Percentiles rank a stretch among this genome's conserved stretches.
phyloP scores from a whole-genome alignment of 75 land plant genomes.

The Pinus tabuliformis region DNA sequence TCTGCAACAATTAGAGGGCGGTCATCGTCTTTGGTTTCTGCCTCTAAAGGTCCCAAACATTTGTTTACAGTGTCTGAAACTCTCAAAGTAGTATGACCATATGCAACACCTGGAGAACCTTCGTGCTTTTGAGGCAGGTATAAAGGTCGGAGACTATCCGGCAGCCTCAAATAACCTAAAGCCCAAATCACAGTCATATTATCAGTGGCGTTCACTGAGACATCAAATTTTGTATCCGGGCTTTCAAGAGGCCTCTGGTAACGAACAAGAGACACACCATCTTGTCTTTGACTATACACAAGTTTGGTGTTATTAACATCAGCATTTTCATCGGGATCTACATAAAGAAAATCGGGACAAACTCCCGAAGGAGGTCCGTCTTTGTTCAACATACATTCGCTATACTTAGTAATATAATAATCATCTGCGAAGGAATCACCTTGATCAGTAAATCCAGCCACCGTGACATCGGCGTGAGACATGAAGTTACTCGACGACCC shows the following conservation, averaged over 20 bases:
- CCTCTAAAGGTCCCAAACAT: slow-evolving; percentile 90
- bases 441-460: slow-evolving; percentile 83
- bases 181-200: slow-evolving; percentile 95
- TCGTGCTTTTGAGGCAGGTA: slow-evolving; percentile 93
- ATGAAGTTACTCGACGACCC: slow-evolving; percentile 30
- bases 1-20: slow-evolving; percentile 79
- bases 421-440: slow-evolving; percentile 83
- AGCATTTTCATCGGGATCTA: slow-evolving; percentile 32
- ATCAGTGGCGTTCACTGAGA: slow-evolving; percentile 42
- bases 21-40: slow-evolving; percentile 57
- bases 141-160: slow-evolving; percentile 67
- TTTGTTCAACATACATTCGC: slow-evolving; percentile 68
- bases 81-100: slow-evolving; percentile 61
- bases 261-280: slow-evolving; percentile 86
- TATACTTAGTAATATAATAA: slow-evolving; percentile 72
- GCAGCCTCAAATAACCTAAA: slow-evolving; percentile 69
- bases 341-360: slow-evolving; percentile 84
- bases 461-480: slow-evolving; percentile 75
- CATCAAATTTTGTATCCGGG: slow-evolving; percentile 64
- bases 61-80: slow-evolving; percentile 55
- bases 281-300: slow-evolving; percentile 84
- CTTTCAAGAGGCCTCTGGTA: slow-evolving; percentile 60
- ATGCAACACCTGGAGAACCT: slow-evolving; percentile 32
- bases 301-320: slow-evolving; percentile 57
- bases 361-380: slow-evolving; percentile 74